A percentile compares a stretch with the other conserved stretches of the same genome.
phyloP scores from a whole-genome alignment of 139 green algal species.

The Haematococcus lacustris region DNA sequence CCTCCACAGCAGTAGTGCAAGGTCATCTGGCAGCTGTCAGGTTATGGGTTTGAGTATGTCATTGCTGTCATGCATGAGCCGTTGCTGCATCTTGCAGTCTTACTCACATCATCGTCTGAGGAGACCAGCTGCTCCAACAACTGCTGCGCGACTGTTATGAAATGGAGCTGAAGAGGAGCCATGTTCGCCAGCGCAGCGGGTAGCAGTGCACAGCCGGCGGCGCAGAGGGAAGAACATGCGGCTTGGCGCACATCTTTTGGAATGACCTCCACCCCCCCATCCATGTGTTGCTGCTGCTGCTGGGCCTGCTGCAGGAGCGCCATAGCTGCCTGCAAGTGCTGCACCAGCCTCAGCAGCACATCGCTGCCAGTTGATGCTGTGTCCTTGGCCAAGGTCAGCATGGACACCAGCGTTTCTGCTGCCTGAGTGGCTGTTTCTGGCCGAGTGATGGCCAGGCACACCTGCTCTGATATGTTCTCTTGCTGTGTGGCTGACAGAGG shows the following conservation, averaged over 20 bases:
- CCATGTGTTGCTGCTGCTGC: slow-evolving; percentile 7
- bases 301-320: neutral
- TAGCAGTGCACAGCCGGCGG: slow-evolving; percentile 24
- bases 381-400: slow-evolving; percentile 18
- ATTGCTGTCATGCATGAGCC: neutral
- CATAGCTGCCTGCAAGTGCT: neutral
- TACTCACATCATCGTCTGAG: slow-evolving; percentile 25
- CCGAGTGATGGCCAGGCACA: neutral
- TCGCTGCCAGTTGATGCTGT: neutral
- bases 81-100: neutral
- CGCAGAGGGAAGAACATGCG: slow-evolving; percentile 24
- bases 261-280: slow-evolving; percentile 6
- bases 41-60: neutral
- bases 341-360: slow-evolving; percentile 6
- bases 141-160: slow-evolving; percentile 25
- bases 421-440: slow-evolving; percentile 4
- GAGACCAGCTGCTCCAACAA: slow-evolving; percentile 33
- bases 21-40: neutral
- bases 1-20: neutral
- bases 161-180: slow-evolving; percentile 2
- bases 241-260: slow-evolving; percentile 12
- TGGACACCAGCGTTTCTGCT: slow-evolving; percentile 21
- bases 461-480: slow-evolving; percentile 10
- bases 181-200: slow-evolving; percentile 17
- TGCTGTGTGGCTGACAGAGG: neutral